Base-by-base conservation (phyloP, 23 red algal species). In the Agarophyton chilense region DNA sequence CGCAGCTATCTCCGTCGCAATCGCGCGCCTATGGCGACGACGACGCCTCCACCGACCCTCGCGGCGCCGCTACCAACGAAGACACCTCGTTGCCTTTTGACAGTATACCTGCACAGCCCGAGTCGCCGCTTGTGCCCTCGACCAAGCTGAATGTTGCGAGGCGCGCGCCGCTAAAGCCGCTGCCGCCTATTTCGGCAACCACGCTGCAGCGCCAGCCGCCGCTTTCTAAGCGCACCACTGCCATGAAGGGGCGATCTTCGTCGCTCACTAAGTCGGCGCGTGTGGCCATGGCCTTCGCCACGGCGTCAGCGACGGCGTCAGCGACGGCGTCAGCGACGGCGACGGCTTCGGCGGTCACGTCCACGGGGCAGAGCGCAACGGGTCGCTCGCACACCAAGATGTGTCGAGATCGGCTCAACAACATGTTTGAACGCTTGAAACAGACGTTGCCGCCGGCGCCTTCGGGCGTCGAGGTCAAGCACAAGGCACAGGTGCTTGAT, bases 401-500 rank as follows among this genome's bases (percentile, higher is more conserved):
- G 58, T 94, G 92, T 45, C 70, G 92, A 19, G 92, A 94, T 71
- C 73, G 86, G 40, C 68, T 94, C 55, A 94, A 94, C 35, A 80
- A 54, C 72, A 88, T 81, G 77, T 94, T 94, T 84, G 86, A 88
- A 33, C 81, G 67, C 28, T 52, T 94, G 33, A 67, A 67, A 60
- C 75, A 53, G 36, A 90, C 83, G 11, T 64, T 94, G 41, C 92
- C 92, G 31, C 78, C 76, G 19, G 75, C 92, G 10, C 92, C 92
- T 10, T 42, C 74, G 17, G 90, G 78, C 32, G 66, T 83, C 21
- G 79, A 84, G 31, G 84, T 94, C 5, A 89, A 84, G 21, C 92
- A 94, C 63, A 94, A 94, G 58, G 92, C 92, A 28, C 92, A 94
- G 57, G 76, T 94, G 33, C 77, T 94, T 22, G 92, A 94, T 66